Evolutionary conservation across 2,329 filamentous ascomycete genomes (phyloP), one percentile per base, ranked within the genome.

Genomic region (Metarhizium humberi): DNA sequence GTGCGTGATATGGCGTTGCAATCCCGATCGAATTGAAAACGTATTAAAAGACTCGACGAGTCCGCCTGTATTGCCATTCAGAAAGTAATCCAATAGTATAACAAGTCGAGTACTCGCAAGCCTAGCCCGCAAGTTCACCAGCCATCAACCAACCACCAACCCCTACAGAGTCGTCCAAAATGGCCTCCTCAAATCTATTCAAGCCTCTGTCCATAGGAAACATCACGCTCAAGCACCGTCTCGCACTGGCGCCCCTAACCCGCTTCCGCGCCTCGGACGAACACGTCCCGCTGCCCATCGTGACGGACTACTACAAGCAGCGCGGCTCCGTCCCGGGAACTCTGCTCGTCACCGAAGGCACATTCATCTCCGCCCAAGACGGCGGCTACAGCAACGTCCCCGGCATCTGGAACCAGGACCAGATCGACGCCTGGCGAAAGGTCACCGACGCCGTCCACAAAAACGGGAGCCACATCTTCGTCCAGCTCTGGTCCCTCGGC

Each of bases 371-470:
- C 3, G 67, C 64, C 11, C 56, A 62, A 11, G 66, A 67, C 0
- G 69, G 68, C 11, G 71, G 70, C 0, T 66, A 66, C 29, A 57
- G 68, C 2, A 67, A 81, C 59, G 74, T 77, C 0, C 82, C 85
- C 0, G 83, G 81, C 1, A 80, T 88, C 59, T 87, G 75, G 69
- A 78, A 63, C 45, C 67, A 76, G 0, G 75, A 72, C 6, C 84
- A 87, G 57, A 73, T 86, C 48, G 69, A 70, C 0, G 79, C 73
- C 0, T 89, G 85, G 85, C 81, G 76, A 56, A 67, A 74, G 16
- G 72, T 88, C 52, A 84, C 80, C 1, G 78, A 84, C 30, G 79
- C 78, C 1, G 84, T 88, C 0, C 86, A 90, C 64, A 79, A 3
- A 20, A 54, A 51, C n/a, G 51, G 51, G 14, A 77, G 74, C 10